Evolutionary conservation across 2,329 filamentous ascomycete species (phyloP), one percentile per base, ranked within the genome.

Genomic region (Fusarium nurragi): DNA sequence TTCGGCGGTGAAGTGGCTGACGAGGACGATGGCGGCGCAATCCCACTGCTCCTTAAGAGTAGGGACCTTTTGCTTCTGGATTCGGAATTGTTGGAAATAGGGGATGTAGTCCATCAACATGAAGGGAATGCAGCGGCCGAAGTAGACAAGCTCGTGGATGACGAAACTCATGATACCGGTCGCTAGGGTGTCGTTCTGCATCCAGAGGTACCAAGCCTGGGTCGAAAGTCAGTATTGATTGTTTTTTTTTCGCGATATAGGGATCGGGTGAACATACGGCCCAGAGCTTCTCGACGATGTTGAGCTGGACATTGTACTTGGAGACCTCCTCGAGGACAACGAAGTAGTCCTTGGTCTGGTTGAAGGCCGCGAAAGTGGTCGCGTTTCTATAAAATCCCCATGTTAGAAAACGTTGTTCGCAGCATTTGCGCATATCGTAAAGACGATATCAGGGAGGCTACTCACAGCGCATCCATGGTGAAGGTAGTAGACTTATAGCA

Each of bases 91-190:
- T 78, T 92, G 90, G 83, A 98, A 95, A 73, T 87, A 92, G 18
- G 93, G 91, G 59, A 97, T 91, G 70, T 83, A 83, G 78, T 97
- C 94, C 80, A 97, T 92, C 63, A 99, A 89, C 71, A 98, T 92
- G 88, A 92, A 99, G 2, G 95, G 95, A 59, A 98, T 76, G 73
- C 83, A 91, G 69, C 95, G 89, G 71, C 95, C 95, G 75, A 98
- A 99, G 84, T 99, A 99, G 73, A 99, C 86, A 37, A 88, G 53
- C 80, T 99, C 95, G 83, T 99, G 95, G 87, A 98, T 92, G 70
- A 90, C 80, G 78, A 99, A 99, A 73, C 93, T 97, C 91, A 98
- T 90, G 82, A 99, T 95, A 61, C 95, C 95, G 5, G 95, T 99
- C 59, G 95, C 95, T 64, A 99, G 88, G 52, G 91, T 90, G 80